phyloP scores from a whole-genome alignment of 148 eudicot species.

The Pharnaceum exiguum region DNA sequence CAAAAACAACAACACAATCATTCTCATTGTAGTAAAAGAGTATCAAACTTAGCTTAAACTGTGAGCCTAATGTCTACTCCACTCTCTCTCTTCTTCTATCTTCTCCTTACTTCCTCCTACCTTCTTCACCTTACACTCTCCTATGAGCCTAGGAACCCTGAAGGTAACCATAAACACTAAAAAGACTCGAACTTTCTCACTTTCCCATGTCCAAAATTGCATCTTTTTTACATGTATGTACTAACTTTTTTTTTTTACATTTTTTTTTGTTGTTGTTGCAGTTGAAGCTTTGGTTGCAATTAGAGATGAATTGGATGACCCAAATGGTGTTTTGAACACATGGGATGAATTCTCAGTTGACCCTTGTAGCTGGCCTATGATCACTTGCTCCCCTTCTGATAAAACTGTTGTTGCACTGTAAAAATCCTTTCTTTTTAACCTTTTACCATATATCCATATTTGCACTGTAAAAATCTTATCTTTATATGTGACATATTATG shows the following conservation, averaged over 20 bases:
- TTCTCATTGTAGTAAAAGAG: too few relatives aligned
- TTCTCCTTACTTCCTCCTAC: conserved; percentile 22
- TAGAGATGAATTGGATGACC: conserved; percentile 53
- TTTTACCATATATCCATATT: neutral
- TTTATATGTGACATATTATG: neutral
- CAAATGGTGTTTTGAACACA: conserved; percentile 65
- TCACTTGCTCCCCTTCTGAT: conserved; percentile 85
- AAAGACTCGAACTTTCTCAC: neutral
- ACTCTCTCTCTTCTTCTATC: conserved; percentile 6
- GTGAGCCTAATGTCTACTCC: neutral
- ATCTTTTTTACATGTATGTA: neutral
- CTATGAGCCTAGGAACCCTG: conserved; percentile 67
- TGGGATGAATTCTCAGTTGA: conserved; percentile 99
- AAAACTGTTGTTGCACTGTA: conserved; percentile 75
- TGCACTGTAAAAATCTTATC: neutral
- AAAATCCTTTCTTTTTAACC: conserved; percentile 11
- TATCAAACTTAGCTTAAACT: too few relatives aligned
- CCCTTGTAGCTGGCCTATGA: conserved; percentile 98
- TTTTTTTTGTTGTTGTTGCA: conserved; percentile 15
- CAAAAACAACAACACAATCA: too few relatives aligned
- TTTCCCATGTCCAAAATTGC: neutral
- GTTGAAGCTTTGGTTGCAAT: conserved; percentile 79
- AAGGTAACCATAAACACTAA: conserved; percentile 45
- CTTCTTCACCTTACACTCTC: conserved; percentile 36
- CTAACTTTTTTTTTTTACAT: neutral